Conservation (phyloP, 139 green algal species). For the Chlorella vulgaris region DNA sequence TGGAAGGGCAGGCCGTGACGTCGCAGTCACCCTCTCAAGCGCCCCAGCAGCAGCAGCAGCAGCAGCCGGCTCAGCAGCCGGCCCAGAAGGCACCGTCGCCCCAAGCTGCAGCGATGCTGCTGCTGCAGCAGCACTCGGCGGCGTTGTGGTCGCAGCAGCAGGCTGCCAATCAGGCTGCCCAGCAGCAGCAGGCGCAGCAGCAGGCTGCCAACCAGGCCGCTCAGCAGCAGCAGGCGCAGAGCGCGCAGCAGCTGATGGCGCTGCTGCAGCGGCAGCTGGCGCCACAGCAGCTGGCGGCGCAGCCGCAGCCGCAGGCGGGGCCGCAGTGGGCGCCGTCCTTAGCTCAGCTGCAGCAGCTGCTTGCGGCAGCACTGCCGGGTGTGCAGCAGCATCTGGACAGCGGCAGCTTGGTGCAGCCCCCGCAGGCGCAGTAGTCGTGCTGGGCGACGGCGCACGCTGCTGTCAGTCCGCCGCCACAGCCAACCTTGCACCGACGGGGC, state of each 20-base stretch:
- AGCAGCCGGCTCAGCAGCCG: neutral
- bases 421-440: no score
- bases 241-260: neutral
- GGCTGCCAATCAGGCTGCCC: no score
- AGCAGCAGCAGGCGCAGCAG: neutral
- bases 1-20: neutral
- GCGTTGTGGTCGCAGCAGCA: neutral
- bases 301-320: neutral
- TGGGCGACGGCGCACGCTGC: no score
- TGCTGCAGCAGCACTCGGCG: neutral
- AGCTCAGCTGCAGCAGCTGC: no score
- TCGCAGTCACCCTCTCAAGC: neutral
- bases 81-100: neutral
- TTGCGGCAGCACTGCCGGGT: no score
- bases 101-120: neutral
- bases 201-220: neutral
- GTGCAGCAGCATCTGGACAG: no score
- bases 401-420: no score
- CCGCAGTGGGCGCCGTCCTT: no score
- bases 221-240: neutral
- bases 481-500: no score
- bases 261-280: neutral
- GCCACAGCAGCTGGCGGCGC: neutral
- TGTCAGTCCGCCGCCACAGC: no score
- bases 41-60: neutral